Evolutionary conservation across 768 basidiomycete genomes (phyloP).

Genomic region (Termitomyces sp.): DNA sequence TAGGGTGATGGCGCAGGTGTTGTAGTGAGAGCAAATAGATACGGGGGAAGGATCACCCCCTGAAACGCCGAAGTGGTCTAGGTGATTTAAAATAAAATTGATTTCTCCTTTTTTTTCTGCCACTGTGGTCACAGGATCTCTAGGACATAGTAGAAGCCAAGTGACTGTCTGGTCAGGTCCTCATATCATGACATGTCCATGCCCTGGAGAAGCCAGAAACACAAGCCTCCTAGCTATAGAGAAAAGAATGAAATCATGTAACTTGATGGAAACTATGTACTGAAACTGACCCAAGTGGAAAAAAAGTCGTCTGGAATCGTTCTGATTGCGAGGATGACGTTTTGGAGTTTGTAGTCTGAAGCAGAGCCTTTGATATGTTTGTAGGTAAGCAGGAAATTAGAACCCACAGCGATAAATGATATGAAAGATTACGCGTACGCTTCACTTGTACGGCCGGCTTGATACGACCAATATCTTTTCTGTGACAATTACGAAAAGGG

Average conservation of each 20-base stretch:
- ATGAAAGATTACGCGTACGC: too few relatives aligned
- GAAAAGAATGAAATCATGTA: background rate
- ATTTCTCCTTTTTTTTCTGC: background rate
- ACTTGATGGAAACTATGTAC: background rate
- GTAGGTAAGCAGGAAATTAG: background rate
- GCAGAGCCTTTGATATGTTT: background rate
- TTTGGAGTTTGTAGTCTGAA: background rate
- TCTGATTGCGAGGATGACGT: constrained; percentile 9
- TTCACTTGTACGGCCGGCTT: too few relatives aligned
- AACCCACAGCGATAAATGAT: background rate
- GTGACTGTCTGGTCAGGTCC: background rate
- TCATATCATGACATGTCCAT: background rate
- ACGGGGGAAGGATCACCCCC: background rate
- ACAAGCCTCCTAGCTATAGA: background rate
- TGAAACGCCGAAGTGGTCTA: background rate
- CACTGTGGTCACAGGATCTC: background rate
- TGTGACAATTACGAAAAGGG: background rate
- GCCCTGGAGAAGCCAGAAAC: background rate
- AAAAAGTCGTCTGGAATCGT: background rate
- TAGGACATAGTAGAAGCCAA: background rate
- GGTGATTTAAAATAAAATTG: background rate
- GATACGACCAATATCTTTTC: background rate
- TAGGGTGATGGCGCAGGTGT: constrained; percentile 4
- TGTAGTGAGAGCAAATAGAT: background rate
- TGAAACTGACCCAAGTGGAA: background rate